Percentiles rank a stretch among this genome's conserved stretches.
phyloP scores from a whole-genome alignment of 2,329 filamentous ascomycete species.

The Microcyclospora pomicola region DNA sequence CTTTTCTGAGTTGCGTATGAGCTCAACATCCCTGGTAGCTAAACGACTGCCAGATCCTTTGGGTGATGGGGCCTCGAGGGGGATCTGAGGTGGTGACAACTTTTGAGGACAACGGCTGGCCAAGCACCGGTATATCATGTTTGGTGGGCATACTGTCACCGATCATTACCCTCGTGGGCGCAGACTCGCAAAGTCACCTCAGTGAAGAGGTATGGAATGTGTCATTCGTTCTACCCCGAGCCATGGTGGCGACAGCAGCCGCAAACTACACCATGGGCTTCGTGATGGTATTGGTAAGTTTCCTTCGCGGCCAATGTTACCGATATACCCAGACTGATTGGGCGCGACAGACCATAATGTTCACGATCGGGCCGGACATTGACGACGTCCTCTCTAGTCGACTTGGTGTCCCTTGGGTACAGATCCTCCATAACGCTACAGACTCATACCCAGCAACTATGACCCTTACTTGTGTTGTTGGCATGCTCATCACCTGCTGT shows the following conservation, averaged over 20 bases:
- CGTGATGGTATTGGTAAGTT: slow-evolving; percentile 1
- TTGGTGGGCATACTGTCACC: slow-evolving; percentile 1
- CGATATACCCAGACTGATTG: neutral
- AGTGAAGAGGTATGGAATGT: slow-evolving; percentile 8
- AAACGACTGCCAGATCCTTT: slow-evolving; percentile 12
- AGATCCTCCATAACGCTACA: slow-evolving; percentile 3
- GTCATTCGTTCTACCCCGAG: slow-evolving; percentile 4
- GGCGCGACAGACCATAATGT: slow-evolving; percentile 2
- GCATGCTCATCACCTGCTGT: neutral
- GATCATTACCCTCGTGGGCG: slow-evolving; percentile 3
- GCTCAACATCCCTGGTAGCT: neutral
- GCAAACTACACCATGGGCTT: slow-evolving; percentile 1
- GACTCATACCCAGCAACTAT: slow-evolving; percentile 6
- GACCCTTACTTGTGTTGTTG: slow-evolving; percentile 1
- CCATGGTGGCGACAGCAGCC: slow-evolving; percentile 7
- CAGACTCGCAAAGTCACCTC: slow-evolving; percentile 3
- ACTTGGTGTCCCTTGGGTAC: slow-evolving; percentile 5
- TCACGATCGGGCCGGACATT: slow-evolving; percentile 9
- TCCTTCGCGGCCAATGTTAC: neutral
- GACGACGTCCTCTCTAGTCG: slow-evolving; percentile 1
- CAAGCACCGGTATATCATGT: neutral
- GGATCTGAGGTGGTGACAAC: neutral
- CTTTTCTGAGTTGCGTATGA: neutral
- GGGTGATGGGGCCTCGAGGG: slow-evolving; percentile 28
- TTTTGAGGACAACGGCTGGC: slow-evolving; percentile 1